Conservation (phyloP, 169 alveolate genomes). For the Cryptosporidium baileyi region DNA sequence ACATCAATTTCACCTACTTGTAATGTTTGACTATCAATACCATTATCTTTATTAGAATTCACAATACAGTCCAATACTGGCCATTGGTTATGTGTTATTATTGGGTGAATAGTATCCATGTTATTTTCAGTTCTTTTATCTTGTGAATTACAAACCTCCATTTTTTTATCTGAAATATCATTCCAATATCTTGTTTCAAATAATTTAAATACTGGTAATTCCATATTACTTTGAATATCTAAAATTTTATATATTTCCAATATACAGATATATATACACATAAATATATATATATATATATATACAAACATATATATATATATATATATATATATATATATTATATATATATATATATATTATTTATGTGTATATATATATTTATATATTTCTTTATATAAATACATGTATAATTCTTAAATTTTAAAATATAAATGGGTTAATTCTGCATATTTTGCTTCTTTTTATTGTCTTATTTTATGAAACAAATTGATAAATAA, state of each 20-base stretch:
- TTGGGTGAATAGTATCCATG: conserved; percentile 47
- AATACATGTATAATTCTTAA: background rate
- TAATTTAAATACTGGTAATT: conserved; percentile 2
- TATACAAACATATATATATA: background rate
- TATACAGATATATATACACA: no score
- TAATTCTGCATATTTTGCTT: background rate
- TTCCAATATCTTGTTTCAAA: background rate
- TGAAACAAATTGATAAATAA: no score
- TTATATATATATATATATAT: background rate
- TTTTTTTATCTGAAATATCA: conserved; percentile 6
- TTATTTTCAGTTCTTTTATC: background rate
- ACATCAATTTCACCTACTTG: background rate
- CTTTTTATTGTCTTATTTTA: no score
- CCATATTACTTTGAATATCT: background rate
- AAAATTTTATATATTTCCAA: no score
- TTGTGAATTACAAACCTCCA: conserved; percentile 3
- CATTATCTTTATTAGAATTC: background rate
- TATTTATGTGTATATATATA: background rate
- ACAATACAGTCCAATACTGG: background rate
- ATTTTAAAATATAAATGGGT: background rate
- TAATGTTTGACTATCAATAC: background rate
- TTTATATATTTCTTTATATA: background rate
- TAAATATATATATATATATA: background rate
- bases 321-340: background rate
- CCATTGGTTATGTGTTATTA: conserved; percentile 32